phyloP scores from a whole-genome alignment of 768 basidiomycete species.

The Hemileccinum impolitum region DNA sequence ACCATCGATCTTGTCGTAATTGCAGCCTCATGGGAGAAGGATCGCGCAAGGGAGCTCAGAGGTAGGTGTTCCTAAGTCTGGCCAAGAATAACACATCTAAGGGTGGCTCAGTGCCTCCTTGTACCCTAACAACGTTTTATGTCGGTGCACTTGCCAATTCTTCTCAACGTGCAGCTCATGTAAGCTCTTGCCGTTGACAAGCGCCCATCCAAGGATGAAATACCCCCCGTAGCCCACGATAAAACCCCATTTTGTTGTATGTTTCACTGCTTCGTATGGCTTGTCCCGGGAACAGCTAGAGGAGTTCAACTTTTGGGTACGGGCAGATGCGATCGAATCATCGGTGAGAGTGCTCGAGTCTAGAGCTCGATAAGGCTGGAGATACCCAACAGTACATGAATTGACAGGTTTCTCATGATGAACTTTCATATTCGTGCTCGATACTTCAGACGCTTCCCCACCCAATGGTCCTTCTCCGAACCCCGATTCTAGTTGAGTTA shows the following conservation, averaged over 20 bases:
- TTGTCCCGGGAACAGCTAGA: slow-evolving; percentile 64
- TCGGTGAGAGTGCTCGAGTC: slow-evolving; percentile 11
- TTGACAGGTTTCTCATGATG: slow-evolving; percentile 9
- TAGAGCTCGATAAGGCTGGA: neutral
- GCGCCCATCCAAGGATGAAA: neutral
- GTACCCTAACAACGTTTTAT: slow-evolving; percentile 76
- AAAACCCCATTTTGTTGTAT: slow-evolving; percentile 63
- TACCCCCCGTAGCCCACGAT: slow-evolving; percentile 33
- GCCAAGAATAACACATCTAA: neutral
- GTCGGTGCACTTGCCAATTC: slow-evolving; percentile 63
- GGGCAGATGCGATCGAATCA: slow-evolving; percentile 25
- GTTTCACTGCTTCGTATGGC: slow-evolving; percentile 80
- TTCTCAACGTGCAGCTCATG: slow-evolving; percentile 37
- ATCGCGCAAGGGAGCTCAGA: slow-evolving; percentile 70
- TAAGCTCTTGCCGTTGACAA: slow-evolving; percentile 23
- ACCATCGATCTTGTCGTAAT: slow-evolving; percentile 74
- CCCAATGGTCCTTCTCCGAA: slow-evolving; percentile 55
- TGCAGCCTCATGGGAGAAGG: slow-evolving; percentile 77
- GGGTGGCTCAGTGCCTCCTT: slow-evolving; percentile 54
- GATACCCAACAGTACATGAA: neutral
- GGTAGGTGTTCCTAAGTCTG: slow-evolving; percentile 40
- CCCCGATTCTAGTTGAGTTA: slow-evolving; percentile 68
- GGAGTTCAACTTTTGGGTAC: slow-evolving; percentile 63
- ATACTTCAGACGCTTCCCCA: slow-evolving; percentile 44
- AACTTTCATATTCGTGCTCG: slow-evolving; percentile 54